phyloP scores from a whole-genome alignment of 495 filamentous ascomycete genomes.

The Penicillium daleae region DNA sequence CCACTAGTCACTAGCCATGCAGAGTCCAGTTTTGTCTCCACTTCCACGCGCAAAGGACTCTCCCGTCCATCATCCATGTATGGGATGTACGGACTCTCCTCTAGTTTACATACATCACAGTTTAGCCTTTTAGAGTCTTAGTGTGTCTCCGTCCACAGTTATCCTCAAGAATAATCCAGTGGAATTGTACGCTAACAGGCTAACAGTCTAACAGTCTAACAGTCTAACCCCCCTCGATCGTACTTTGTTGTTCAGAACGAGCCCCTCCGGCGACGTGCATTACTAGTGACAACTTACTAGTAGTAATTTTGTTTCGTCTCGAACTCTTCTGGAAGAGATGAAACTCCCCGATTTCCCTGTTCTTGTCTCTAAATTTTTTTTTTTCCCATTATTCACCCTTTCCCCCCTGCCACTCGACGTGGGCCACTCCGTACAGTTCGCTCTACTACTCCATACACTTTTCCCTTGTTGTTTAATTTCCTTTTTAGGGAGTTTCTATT shows the following conservation, averaged over 20 bases:
- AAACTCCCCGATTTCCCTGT: slow-evolving; percentile 23
- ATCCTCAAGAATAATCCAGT: neutral
- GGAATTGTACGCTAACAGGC: too few relatives aligned
- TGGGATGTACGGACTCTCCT: neutral
- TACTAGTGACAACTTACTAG: too few relatives aligned
- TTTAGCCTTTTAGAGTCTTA: neutral
- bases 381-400: neutral
- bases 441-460: too few relatives aligned
- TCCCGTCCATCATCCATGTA: neutral
- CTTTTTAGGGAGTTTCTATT: slow-evolving; percentile 7
- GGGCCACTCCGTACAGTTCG: neutral
- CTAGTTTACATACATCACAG: neutral
- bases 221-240: slow-evolving; percentile 34
- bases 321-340: slow-evolving; percentile 28
- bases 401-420: slow-evolving; percentile 2
- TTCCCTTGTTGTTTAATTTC: too few relatives aligned
- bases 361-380: slow-evolving; percentile 2
- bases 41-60: slow-evolving; percentile 1
- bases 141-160: neutral
- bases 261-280: slow-evolving; percentile 17
- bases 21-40: neutral
- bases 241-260: slow-evolving; percentile 26
- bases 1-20: slow-evolving; percentile 8
- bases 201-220: too few relatives aligned
- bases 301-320: slow-evolving; percentile 26